Evolutionary conservation across 306 rosid genomes (phyloP).

Genomic region (Pyrus pyrifolia): DNA sequence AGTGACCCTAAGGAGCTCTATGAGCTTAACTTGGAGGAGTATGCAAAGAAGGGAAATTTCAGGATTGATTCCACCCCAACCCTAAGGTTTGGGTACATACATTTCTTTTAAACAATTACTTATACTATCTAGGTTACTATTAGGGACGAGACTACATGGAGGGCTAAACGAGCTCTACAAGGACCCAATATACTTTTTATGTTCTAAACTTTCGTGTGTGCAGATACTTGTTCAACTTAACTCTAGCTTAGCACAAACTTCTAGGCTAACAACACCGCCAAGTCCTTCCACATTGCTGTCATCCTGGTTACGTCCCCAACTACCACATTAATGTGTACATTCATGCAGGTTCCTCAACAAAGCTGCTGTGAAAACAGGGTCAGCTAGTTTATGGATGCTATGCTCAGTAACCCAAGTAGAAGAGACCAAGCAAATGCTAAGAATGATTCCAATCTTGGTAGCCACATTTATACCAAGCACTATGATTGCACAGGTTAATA

Average conservation of each 20-base stretch:
- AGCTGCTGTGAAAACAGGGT: conserved; percentile 35
- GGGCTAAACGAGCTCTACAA: background rate
- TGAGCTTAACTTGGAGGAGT: conserved; percentile 50
- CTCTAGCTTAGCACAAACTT: background rate
- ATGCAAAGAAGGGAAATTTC: conserved; percentile 34
- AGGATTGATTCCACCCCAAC: conserved; percentile 66
- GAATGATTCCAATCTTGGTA: conserved; percentile 59
- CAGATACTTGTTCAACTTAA: background rate
- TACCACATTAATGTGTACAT: background rate
- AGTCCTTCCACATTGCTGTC: background rate
- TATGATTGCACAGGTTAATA: conserved; percentile 72
- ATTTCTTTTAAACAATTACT: too few species aligned
- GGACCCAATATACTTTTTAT: background rate
- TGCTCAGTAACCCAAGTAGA: conserved; percentile 88
- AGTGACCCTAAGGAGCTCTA: conserved; percentile 43
- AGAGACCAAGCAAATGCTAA: conserved; percentile 65
- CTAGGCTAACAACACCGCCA: background rate
- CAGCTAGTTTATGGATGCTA: conserved; percentile 30
- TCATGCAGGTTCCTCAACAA: conserved; percentile 33
- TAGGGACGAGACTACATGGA: background rate
- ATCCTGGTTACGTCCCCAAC: background rate
- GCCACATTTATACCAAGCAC: conserved; percentile 71
- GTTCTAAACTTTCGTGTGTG: background rate
- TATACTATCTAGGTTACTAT: too few species aligned
- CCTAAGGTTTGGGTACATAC: conserved; percentile 40